Evolutionary conservation across 129 eudicot genomes (phyloP).

Genomic region (Flaveria ramosissima): DNA sequence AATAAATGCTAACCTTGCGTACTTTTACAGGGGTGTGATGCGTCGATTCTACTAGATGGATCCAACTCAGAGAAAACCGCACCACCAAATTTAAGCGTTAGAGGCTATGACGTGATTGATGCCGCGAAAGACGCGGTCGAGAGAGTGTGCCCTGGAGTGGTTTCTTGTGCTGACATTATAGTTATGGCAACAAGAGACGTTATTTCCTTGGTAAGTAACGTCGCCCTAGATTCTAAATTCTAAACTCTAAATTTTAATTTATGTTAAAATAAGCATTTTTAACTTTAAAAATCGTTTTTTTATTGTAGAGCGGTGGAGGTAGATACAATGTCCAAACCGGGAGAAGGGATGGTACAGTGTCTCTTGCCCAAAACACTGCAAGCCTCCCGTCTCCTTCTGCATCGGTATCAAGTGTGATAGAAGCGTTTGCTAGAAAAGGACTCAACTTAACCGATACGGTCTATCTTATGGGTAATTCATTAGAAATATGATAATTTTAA

Average conservation of each 20-base stretch:
- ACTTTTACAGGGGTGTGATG: constrained; percentile 63
- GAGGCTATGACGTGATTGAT: constrained; percentile 64
- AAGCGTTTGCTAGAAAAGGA: constrained; percentile 36
- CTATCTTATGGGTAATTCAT: constrained; percentile 49
- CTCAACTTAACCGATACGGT: constrained; percentile 47
- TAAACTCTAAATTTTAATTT: too few relatives aligned
- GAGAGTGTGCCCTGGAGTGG: constrained; percentile 49
- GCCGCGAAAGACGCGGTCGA: constrained; percentile 49
- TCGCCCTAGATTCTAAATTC: too few relatives aligned
- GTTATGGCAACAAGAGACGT: constrained; percentile 61
- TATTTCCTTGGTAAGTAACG: constrained; percentile 43
- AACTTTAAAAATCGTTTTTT: not conserved
- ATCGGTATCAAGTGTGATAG: constrained; percentile 44
- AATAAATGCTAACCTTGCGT: not conserved
- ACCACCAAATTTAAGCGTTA: constrained; percentile 48
- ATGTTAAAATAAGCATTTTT: not conserved
- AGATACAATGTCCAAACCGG: constrained; percentile 54
- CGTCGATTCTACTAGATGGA: constrained; percentile 61
- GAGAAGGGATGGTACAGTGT: constrained; percentile 53
- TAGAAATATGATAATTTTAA: not conserved
- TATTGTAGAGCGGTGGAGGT: constrained; percentile 53
- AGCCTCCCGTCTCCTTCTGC: constrained; percentile 51
- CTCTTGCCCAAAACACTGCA: constrained; percentile 35
- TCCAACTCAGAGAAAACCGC: constrained; percentile 48
- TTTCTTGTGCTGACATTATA: constrained; percentile 76